phyloP scores from a whole-genome alignment of 495 filamentous ascomycete species.

The Aspergillus nidulans region DNA sequence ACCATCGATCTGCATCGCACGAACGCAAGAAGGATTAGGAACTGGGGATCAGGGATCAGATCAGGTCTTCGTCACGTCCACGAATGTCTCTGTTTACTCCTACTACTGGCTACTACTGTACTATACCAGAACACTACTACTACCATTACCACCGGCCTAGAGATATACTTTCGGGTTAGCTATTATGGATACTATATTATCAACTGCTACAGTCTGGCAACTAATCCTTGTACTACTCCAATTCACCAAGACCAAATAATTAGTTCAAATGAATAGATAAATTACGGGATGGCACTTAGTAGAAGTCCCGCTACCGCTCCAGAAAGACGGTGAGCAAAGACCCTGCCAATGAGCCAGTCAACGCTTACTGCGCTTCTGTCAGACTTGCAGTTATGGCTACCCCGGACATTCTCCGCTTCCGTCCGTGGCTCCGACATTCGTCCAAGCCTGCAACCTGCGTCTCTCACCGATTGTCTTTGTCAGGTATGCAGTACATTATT shows the following conservation, averaged over 20 bases:
- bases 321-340: slow-evolving; percentile 5
- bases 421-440: no score
- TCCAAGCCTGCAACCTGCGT: background rate
- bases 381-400: background rate
- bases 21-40: background rate
- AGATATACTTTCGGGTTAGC: slow-evolving; percentile 5
- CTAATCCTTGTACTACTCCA: background rate
- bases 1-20: background rate
- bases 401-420: background rate
- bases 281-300: background rate
- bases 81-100: background rate
- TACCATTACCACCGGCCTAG: background rate
- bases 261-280: background rate
- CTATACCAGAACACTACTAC: background rate
- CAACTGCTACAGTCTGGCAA: no score
- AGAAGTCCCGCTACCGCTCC: background rate
- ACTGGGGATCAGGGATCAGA: background rate
- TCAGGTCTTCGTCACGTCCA: background rate
- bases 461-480: background rate
- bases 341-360: background rate
- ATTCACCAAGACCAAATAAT: background rate
- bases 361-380: background rate
- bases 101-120: background rate
- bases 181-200: background rate
- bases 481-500: background rate